Conservation (phyloP, 306 rosid species). For the Arachis hypogaea region DNA sequence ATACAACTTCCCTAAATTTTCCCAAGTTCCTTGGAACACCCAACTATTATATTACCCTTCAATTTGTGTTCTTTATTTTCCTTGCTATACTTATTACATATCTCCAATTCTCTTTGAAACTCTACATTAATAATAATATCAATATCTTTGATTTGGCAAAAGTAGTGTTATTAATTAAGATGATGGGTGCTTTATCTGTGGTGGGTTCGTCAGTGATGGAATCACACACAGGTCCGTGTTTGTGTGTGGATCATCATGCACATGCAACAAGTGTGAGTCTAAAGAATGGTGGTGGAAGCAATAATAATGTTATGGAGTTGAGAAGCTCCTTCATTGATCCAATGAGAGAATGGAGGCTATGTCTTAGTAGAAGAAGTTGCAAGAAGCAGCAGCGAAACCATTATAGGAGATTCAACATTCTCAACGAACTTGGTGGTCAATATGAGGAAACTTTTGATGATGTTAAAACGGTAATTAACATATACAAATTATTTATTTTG, state of each 20-base stretch:
- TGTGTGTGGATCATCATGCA: slow-evolving; percentile 75
- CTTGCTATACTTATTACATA: slow-evolving; percentile 28
- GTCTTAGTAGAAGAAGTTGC: slow-evolving; percentile 49
- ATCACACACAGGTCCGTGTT: slow-evolving; percentile 77
- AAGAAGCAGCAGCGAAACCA: slow-evolving; percentile 63
- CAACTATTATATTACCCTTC: slow-evolving; percentile 32
- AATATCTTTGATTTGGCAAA: slow-evolving; percentile 25
- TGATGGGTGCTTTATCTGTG: slow-evolving; percentile 78
- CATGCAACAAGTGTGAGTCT: slow-evolving; percentile 62
- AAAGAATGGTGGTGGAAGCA: slow-evolving; percentile 63
- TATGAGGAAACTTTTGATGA: slow-evolving; percentile 84
- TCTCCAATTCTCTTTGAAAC: neutral
- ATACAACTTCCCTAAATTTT: slow-evolving; percentile 21
- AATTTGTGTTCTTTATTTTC: slow-evolving; percentile 12
- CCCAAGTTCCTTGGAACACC: slow-evolving; percentile 45
- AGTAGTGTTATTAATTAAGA: slow-evolving; percentile 26
- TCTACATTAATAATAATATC: neutral
- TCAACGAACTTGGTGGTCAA: slow-evolving; percentile 82
- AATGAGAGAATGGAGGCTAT: slow-evolving; percentile 65
- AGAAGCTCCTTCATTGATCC: slow-evolving; percentile 71
- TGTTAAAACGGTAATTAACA: slow-evolving; percentile 70
- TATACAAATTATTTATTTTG: too few relatives aligned
- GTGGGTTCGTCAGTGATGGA: slow-evolving; percentile 83
- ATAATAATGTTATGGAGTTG: slow-evolving; percentile 50
- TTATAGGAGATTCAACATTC: slow-evolving; percentile 50